Evolutionary conservation across 1,139 yeast genomes (phyloP), one percentile per base, ranked within the genome.

Genomic region (Yamadazyma diddensiae): DNA sequence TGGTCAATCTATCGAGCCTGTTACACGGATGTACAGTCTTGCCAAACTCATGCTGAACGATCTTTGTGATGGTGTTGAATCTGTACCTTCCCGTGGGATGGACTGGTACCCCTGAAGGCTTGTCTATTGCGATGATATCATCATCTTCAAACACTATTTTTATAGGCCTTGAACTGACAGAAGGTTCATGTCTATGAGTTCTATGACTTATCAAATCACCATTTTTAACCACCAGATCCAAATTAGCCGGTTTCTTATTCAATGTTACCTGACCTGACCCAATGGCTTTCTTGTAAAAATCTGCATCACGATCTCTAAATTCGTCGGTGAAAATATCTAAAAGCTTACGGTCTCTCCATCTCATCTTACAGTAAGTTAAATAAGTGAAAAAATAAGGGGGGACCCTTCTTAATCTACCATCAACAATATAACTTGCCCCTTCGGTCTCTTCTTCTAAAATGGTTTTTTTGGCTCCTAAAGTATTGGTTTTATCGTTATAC

Each of bases 21-120:
- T 92, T 92, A 53, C 97, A 88, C 0, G 98, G 95, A 52, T 87
- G 94, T 0, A 79, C 92, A 2, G 63, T 59, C 28, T 68, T 65
- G 0, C 82, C 82, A 34, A 65, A 53, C 40, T 87, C 90, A 35
- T 76, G 78, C 52, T 83, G 79, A 41, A 90, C 59, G 13, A 87
- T 78, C 54, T 82, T 85, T n/a, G 94, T 86, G 11, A 90, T 77
- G 1, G 96, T 79, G 53, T 92, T 92, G 59, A 77, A 87, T 38
- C 95, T 66, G 59, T 81, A 92, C 37, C 97, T 65, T 0, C 98
- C 99, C 0, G 97, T 84, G 1, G 99, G 98, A 55, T 92, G 98
- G 1, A 83, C 97, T 0, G 99, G 97, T 3, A 92, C 76, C 0
- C 98, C 97, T 3, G 94, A 76, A 0, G 99, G 98, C 47, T 92